A percentile compares a stretch with the other conserved stretches of the same genome.
These are phyloP conservation scores for Tardiomyces blankii DNA, from an alignment of 1,139 yeast species.

Conservation along the genomic window DNA sequence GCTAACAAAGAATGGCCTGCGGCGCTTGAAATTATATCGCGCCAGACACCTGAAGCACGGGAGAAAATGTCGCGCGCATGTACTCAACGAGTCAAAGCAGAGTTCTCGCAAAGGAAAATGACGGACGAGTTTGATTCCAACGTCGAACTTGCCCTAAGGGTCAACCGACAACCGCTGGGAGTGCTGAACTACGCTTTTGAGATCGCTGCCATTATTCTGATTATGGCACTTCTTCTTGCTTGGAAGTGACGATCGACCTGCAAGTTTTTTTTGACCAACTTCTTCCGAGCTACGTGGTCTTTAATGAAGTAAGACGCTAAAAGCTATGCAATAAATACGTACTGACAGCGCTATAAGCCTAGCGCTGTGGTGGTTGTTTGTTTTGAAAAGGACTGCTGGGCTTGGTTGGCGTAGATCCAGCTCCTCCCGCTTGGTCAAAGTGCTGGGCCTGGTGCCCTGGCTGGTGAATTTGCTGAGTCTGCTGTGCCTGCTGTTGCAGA, in stretches of 20 bases:
- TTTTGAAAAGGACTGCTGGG: conserved; percentile 3
- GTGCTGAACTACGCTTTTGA: background rate
- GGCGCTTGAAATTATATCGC: conserved; percentile 37
- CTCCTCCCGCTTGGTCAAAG: conserved; percentile 5
- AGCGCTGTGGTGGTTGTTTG: conserved; percentile 2
- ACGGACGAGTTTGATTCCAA: conserved; percentile 39
- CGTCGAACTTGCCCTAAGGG: conserved; percentile 12
- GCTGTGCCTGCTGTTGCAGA: conserved; percentile 6
- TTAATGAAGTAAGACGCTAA: too few relatives aligned
- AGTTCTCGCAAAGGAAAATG: conserved; percentile 56
- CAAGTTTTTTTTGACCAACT: too few relatives aligned
- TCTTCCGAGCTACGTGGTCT: too few relatives aligned
- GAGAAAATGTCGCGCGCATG: conserved; percentile 39
- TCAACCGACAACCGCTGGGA: background rate
- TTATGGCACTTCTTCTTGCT: background rate
- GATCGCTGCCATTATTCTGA: background rate
- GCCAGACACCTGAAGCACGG: conserved; percentile 25
- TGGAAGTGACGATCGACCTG: too few relatives aligned
- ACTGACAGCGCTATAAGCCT: background rate
- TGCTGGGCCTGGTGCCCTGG: conserved; percentile 11
- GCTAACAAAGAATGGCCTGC: conserved; percentile 56
- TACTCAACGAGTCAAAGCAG: conserved; percentile 33
- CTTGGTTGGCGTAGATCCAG: background rate
- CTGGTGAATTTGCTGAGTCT: conserved; percentile 13
- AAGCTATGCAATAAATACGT: conserved; percentile 3